These are phyloP conservation scores for Exophiala viscosa DNA, from an alignment of 2,329 filamentous ascomycete species.

Conservation along the genomic window DNA sequence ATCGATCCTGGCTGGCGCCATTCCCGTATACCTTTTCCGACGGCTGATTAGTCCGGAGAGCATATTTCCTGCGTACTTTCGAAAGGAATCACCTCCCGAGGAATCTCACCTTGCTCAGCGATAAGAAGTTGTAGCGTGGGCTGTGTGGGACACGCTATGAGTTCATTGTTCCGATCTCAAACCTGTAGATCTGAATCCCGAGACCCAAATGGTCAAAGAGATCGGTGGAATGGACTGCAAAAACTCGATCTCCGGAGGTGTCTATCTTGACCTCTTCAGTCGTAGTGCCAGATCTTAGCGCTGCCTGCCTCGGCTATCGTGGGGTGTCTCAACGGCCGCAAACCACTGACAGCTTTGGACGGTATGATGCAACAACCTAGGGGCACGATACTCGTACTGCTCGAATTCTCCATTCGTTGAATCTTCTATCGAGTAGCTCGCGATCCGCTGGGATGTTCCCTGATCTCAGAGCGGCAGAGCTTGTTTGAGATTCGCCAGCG, in stretches of 20 bases:
- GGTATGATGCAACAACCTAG: not conserved
- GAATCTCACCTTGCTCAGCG: too few relatives aligned
- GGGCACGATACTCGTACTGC: too few relatives aligned
- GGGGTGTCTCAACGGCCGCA: not conserved
- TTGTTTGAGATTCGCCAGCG: too few relatives aligned
- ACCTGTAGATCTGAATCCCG: not conserved
- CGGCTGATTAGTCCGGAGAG: conserved; percentile 3
- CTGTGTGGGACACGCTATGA: too few relatives aligned
- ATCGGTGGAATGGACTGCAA: not conserved
- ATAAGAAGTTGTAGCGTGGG: too few relatives aligned
- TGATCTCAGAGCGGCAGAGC: too few relatives aligned
- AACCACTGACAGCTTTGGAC: not conserved
- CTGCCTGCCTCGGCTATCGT: conserved; percentile 3
- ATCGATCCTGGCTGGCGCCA: not conserved
- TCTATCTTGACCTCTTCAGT: conserved; percentile 1
- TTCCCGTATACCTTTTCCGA: conserved; percentile 2
- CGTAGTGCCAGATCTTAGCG: conserved; percentile 21
- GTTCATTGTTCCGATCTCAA: not conserved
- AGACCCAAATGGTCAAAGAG: not conserved
- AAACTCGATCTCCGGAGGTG: not conserved
- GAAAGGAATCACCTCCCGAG: not conserved
- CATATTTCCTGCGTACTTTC: not conserved
- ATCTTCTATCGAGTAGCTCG: too few relatives aligned
- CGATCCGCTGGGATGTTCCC: too few relatives aligned
- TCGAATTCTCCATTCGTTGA: too few relatives aligned